Evolutionary conservation across 495 filamentous ascomycete species (phyloP).

Genomic region (Parachaetomium inaequale): DNA sequence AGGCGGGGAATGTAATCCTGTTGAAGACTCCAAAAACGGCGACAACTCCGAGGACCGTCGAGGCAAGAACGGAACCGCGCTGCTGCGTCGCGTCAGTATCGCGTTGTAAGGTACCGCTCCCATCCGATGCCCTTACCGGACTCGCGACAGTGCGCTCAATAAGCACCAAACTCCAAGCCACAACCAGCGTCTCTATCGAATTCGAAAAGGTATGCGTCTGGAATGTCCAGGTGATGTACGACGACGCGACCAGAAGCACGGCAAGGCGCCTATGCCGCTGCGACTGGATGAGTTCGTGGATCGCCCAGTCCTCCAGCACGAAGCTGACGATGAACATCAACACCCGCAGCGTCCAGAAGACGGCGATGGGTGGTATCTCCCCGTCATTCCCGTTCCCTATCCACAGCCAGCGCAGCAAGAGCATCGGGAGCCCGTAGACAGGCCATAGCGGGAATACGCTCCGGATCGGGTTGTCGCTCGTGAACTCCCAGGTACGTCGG

Average conservation of each 20-base stretch:
- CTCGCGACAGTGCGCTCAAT: conserved; percentile 76
- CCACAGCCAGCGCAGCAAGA: conserved; percentile 84
- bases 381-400: conserved; percentile 53
- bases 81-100: conserved; percentile 47
- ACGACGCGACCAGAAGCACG: conserved; percentile 80
- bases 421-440: conserved; percentile 88
- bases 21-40: conserved; percentile 87
- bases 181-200: conserved; percentile 86
- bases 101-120: neutral
- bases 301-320: conserved; percentile 94
- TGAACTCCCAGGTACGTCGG: conserved; percentile 92
- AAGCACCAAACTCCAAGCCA: conserved; percentile 86
- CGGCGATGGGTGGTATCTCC: conserved; percentile 63
- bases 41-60: conserved; percentile 71
- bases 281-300: conserved; percentile 81
- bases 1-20: conserved; percentile 94
- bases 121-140: conserved; percentile 52
- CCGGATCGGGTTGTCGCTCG: conserved; percentile 74
- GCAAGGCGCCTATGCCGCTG: conserved; percentile 67
- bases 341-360: conserved; percentile 82
- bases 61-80: conserved; percentile 69
- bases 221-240: conserved; percentile 98
- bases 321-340: conserved; percentile 93
- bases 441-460: conserved; percentile 97
- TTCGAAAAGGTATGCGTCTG: conserved; percentile 99